Conservation (phyloP, 495 filamentous ascomycete genomes). For the Hypoxylon rickii region DNA sequence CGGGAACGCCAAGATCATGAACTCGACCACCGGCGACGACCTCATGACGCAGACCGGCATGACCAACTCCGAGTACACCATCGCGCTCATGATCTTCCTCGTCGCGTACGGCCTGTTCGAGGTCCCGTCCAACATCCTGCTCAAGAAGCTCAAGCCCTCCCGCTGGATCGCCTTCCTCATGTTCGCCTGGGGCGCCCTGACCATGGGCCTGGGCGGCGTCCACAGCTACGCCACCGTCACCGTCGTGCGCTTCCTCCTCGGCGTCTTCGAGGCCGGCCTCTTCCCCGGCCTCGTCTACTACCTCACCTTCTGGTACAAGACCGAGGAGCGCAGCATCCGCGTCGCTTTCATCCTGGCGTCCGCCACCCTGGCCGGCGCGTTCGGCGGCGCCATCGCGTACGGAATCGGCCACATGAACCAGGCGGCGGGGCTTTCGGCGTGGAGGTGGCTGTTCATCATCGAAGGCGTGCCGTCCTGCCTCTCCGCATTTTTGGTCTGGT, state of each 20-base stretch:
- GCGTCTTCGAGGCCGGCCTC: conserved; percentile 64
- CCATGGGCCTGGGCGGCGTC: conserved; percentile 59
- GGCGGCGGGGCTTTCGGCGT: conserved; percentile 66
- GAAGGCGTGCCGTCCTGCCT: conserved; percentile 70
- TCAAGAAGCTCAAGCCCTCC: conserved; percentile 62
- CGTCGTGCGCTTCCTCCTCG: conserved; percentile 59
- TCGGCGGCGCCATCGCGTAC: conserved; percentile 76
- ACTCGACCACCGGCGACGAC: conserved; percentile 56
- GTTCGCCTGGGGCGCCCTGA: conserved; percentile 59
- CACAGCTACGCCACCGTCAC: conserved; percentile 52
- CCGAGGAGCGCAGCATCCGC: conserved; percentile 50
- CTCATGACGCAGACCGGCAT: conserved; percentile 64
- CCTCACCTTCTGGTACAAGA: conserved; percentile 76
- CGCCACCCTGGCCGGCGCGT: conserved; percentile 76
- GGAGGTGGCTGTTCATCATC: conserved; percentile 79
- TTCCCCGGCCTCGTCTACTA: conserved; percentile 84
- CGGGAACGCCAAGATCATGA: conserved; percentile 46
- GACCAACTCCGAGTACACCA: conserved; percentile 69
- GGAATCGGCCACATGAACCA: conserved; percentile 70
- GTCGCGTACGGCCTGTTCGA: conserved; percentile 44
- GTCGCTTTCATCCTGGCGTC: conserved; percentile 83
- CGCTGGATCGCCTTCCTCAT: conserved; percentile 65
- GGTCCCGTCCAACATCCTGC: conserved; percentile 72
- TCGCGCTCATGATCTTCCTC: conserved; percentile 62
- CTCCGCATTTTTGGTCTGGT: conserved; percentile 65